Percentiles rank a stretch among this genome's conserved stretches.
phyloP scores from a whole-genome alignment of 805 yeast genomes.

The Candida sanyiensis region DNA sequence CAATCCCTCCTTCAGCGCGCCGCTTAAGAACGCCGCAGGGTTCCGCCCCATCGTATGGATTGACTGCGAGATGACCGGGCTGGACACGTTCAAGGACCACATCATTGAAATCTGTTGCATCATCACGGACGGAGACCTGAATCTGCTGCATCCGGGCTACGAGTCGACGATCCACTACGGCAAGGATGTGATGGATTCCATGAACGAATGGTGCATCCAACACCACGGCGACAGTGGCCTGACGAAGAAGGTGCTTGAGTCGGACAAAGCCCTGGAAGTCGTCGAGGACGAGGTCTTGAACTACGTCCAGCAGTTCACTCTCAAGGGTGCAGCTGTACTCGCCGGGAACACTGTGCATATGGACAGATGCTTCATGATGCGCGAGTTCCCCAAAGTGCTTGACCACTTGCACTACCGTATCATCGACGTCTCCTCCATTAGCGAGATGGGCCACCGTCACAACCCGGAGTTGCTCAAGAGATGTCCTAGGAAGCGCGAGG shows the following conservation, averaged over 20 bases:
- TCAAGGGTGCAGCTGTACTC: conserved; percentile 55
- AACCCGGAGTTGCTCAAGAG: conserved; percentile 54
- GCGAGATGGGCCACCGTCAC: conserved; percentile 76
- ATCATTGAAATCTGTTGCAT: conserved; percentile 91
- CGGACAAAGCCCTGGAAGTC: conserved; percentile 44
- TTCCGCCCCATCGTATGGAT: conserved; percentile 73
- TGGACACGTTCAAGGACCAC: conserved; percentile 70
- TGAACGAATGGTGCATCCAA: conserved; percentile 84
- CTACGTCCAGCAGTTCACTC: conserved; percentile 54
- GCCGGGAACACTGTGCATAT: conserved; percentile 93
- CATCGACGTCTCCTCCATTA: conserved; percentile 82
- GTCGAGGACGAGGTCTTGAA: conserved; percentile 63
- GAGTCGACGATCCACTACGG: conserved; percentile 77
- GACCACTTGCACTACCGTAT: conserved; percentile 65
- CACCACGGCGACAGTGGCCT: conserved; percentile 79
- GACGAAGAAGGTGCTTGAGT: conserved; percentile 58
- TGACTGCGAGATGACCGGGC: conserved; percentile 98
- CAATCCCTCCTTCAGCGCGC: conserved; percentile 11
- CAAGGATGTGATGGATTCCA: conserved; percentile 51
- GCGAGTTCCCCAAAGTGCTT: conserved; percentile 66
- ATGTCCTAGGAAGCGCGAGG: conserved; percentile 58
- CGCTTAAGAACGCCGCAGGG: conserved; percentile 11
- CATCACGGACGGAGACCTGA: conserved; percentile 77
- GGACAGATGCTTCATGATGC: conserved; percentile 79
- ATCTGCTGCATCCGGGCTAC: conserved; percentile 69